Conservation (phyloP, 2,329 filamentous ascomycete genomes). For the Microdochium paspali region DNA sequence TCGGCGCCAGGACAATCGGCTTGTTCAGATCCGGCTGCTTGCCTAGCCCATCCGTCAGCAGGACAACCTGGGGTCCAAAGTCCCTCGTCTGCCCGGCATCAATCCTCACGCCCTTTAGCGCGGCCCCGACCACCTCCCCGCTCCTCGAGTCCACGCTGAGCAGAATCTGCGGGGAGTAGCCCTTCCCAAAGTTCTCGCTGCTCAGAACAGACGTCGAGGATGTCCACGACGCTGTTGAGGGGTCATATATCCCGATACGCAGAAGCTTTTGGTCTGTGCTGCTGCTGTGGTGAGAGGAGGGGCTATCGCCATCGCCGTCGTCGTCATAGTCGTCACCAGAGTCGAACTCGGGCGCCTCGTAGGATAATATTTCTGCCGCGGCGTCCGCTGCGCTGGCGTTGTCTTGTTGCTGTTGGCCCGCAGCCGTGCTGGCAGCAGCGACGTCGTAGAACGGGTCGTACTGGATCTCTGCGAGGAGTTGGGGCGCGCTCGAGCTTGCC, state of each 20-base stretch:
- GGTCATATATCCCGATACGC: constrained; percentile 49
- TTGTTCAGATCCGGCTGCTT: constrained; percentile 52
- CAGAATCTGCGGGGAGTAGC: constrained; percentile 47
- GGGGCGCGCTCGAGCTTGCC: constrained; percentile 17
- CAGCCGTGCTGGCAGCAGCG: neutral
- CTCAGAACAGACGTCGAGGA: constrained; percentile 47
- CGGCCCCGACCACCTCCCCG: constrained; percentile 38
- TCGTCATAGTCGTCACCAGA: constrained; percentile 8
- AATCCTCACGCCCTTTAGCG: constrained; percentile 45
- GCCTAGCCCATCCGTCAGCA: constrained; percentile 37
- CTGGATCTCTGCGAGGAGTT: constrained; percentile 43
- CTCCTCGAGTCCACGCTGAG: constrained; percentile 35
- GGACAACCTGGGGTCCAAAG: constrained; percentile 50
- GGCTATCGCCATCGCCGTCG: constrained; percentile 1
- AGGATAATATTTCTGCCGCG: constrained; percentile 33
- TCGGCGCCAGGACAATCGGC: constrained; percentile 50
- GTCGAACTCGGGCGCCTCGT: constrained; percentile 45
- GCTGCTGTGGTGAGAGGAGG: neutral
- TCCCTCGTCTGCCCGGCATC: constrained; percentile 57
- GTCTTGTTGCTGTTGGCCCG: neutral
- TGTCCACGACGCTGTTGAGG: constrained; percentile 33
- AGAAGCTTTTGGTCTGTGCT: constrained; percentile 26
- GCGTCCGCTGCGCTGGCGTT: no score
- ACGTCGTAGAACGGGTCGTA: constrained; percentile 34
- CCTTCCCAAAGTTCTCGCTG: constrained; percentile 49